Conservation (phyloP, 2,329 filamentous ascomycete genomes). For the Trichoderma semiorbis region DNA sequence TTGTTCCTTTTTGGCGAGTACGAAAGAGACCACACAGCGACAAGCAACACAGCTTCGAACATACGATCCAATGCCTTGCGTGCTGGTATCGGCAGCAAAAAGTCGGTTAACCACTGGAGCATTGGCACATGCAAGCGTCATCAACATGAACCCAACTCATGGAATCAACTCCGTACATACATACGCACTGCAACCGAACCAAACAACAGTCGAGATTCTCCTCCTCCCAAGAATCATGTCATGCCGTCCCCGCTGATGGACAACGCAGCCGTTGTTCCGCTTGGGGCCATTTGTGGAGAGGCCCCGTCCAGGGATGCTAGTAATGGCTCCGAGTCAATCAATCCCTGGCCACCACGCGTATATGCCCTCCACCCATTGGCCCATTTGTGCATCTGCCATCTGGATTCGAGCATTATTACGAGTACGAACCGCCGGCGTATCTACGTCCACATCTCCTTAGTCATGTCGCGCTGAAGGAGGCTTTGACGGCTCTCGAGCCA, state of each 20-base stretch:
- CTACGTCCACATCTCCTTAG: not conserved
- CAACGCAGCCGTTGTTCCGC: not conserved
- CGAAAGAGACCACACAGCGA: not conserved
- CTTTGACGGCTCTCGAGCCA: not conserved
- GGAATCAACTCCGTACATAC: not conserved
- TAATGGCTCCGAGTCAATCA: not conserved
- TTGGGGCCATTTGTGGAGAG: not conserved
- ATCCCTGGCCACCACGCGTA: slow-evolving; percentile 4
- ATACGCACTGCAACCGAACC: not conserved
- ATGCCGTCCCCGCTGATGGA: not conserved
- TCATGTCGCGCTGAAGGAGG: not conserved
- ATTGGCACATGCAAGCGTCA: not conserved
- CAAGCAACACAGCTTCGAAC: not conserved
- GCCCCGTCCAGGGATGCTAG: not conserved
- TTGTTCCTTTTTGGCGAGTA: slow-evolving; percentile 1
- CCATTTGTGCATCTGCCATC: not conserved
- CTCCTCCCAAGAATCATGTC: no score
- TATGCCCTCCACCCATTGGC: not conserved
- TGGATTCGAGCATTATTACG: not conserved
- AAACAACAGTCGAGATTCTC: not conserved
- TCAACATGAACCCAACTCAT: not conserved
- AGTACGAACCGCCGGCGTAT: slow-evolving; percentile 4
- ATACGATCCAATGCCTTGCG: not conserved
- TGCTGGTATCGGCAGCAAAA: not conserved
- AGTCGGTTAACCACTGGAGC: not conserved